Percentiles rank a stretch among this genome's conserved stretches.
Evolutionary conservation across 208 protist genomes (phyloP).

Genomic region (Leishmania arabica): DNA sequence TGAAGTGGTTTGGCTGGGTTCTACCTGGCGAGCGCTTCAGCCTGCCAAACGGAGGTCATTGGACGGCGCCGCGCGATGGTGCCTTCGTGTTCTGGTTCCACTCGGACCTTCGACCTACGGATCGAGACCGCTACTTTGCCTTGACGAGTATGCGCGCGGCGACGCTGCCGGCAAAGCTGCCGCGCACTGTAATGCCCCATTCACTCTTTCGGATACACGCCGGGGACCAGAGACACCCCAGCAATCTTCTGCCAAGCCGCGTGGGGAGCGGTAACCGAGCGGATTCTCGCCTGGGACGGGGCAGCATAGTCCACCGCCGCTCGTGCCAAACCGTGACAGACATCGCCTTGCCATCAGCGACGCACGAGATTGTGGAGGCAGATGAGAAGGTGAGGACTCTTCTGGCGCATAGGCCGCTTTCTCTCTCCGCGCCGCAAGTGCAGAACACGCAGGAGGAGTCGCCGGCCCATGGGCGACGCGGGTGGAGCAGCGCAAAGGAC

Average conservation of each 20-base stretch:
- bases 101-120: constrained; percentile 55
- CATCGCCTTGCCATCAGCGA: constrained; percentile 25
- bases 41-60: constrained; percentile 51
- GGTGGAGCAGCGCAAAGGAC: constrained; percentile 5
- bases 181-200: constrained; percentile 54
- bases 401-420: neutral
- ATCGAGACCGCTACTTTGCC: constrained; percentile 77
- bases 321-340: constrained; percentile 21
- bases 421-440: neutral
- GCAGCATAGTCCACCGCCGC: constrained; percentile 25
- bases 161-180: constrained; percentile 46
- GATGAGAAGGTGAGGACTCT: neutral
- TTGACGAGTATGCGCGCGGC: constrained; percentile 55
- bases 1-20: constrained; percentile 79
- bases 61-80: constrained; percentile 55
- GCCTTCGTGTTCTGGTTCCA: constrained; percentile 87
- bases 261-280: constrained; percentile 3
- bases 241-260: constrained; percentile 13
- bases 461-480: neutral
- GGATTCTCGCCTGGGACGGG: neutral
- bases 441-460: neutral
- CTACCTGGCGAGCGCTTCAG: constrained; percentile 62
- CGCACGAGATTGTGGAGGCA: constrained; percentile 30
- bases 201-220: constrained; percentile 52
- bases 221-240: constrained; percentile 20